phyloP scores from a whole-genome alignment of 1,139 yeast species.

The Yamadazyma friedrichii region DNA sequence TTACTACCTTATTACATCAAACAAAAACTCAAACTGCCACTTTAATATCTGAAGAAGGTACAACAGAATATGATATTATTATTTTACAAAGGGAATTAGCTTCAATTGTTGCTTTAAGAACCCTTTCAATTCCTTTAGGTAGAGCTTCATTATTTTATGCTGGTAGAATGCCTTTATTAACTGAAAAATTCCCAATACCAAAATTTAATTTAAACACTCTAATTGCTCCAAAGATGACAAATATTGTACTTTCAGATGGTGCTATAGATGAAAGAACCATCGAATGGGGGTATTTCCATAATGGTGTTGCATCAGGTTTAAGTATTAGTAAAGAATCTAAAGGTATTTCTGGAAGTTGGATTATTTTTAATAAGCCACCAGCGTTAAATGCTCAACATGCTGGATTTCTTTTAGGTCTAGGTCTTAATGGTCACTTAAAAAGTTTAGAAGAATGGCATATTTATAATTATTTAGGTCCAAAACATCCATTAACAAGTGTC shows the following conservation, averaged over 20 bases:
- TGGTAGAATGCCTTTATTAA: conserved; percentile 72
- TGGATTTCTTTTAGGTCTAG: conserved; percentile 90
- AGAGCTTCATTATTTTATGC: conserved; percentile 72
- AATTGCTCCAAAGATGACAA: conserved; percentile 66
- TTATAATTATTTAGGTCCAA: conserved; percentile 89
- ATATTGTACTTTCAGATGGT: conserved; percentile 59
- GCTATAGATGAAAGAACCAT: conserved; percentile 48
- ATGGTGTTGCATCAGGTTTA: conserved; percentile 87
- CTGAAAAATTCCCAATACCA: conserved; percentile 83
- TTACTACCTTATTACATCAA: conserved; percentile 67
- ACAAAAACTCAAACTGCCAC: conserved; percentile 60
- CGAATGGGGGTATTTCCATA: conserved; percentile 90
- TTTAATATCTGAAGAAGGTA: conserved; percentile 31
- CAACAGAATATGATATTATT: conserved; percentile 57
- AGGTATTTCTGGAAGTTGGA: conserved; percentile 90
- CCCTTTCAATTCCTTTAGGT: conserved; percentile 75
- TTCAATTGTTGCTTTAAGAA: conserved; percentile 62
- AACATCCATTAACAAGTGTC: conserved; percentile 79
- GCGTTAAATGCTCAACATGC: conserved; percentile 81
- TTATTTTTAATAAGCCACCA: conserved; percentile 79
- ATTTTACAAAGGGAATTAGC: conserved; percentile 64
- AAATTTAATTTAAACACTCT: conserved; percentile 67
- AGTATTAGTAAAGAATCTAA: conserved; percentile 67
- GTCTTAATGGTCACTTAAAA: conserved; percentile 85
- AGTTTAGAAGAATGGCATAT: conserved; percentile 95